A percentile compares a stretch with the other conserved stretches of the same genome.
phyloP scores from a whole-genome alignment of 176 grass and related monocot genomes.

The Lolium perenne region DNA sequence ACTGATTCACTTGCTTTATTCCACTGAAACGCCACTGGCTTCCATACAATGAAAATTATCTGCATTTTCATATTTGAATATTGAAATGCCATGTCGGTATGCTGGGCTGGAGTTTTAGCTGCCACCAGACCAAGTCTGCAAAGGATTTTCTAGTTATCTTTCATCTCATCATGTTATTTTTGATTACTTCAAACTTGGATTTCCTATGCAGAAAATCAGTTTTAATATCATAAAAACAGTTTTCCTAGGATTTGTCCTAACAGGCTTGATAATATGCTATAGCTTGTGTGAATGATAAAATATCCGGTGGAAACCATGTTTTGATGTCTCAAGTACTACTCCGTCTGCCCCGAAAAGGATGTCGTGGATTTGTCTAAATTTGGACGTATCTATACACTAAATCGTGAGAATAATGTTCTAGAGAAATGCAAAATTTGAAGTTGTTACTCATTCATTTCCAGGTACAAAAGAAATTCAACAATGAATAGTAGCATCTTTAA shows the following conservation, averaged over 20 bases:
- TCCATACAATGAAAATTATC: slow-evolving; percentile 8
- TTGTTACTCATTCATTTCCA: neutral
- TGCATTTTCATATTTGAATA: slow-evolving; percentile 31
- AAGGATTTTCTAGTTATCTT: neutral
- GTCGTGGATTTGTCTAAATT: no score
- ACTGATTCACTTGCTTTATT: slow-evolving; percentile 15
- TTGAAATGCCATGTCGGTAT: neutral
- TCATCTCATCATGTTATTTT: slow-evolving; percentile 6
- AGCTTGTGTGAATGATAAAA: neutral
- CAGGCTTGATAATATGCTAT: neutral
- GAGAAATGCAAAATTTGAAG: neutral
- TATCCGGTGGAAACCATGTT: neutral
- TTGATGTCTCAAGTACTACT: neutral
- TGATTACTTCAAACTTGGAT: neutral
- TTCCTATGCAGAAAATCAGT: neutral
- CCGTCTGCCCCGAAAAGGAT: no score
- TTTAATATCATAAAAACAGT: neutral
- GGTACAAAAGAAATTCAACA: neutral
- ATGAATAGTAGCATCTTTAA: neutral
- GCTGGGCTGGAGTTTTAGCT: neutral
- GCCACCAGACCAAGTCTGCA: neutral
- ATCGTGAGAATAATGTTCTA: neutral
- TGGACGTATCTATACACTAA: neutral
- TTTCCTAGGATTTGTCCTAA: neutral
- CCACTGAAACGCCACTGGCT: neutral